Percentiles rank a stretch among this genome's conserved stretches.
Evolutionary conservation across 2,329 filamentous ascomycete species (phyloP).

Genomic region (Colletotrichum higginsianum): DNA sequence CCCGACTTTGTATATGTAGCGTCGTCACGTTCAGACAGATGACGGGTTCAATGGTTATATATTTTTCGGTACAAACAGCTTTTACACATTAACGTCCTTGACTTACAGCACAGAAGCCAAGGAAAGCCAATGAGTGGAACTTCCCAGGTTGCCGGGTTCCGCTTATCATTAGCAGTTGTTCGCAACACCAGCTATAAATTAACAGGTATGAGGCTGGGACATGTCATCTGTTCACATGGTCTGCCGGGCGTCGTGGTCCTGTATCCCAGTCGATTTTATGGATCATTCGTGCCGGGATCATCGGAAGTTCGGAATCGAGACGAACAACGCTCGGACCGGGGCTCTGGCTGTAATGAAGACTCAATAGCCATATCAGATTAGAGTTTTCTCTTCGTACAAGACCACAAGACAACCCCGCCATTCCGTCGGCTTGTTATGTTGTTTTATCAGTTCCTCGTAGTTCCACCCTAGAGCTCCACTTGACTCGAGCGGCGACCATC

Average conservation of each 20-base stretch:
- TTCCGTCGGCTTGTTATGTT: not conserved
- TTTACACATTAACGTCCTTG: not conserved
- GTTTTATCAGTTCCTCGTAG: not conserved
- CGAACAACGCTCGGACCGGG: slow-evolving; percentile 7
- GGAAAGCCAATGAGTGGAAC: not conserved
- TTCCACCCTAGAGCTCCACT: not conserved
- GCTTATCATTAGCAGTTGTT: no score
- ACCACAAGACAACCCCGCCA: not conserved
- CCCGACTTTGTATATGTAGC: not conserved
- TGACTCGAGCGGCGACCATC: not conserved
- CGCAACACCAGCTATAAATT: no score
- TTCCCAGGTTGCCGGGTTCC: no score
- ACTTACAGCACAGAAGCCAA: not conserved
- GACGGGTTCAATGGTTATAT: not conserved
- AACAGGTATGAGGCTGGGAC: no score
- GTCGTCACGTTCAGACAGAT: slow-evolving; percentile 1
- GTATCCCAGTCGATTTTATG: no score
- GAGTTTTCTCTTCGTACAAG: not conserved
- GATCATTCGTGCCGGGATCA: not conserved
- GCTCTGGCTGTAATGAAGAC: no score
- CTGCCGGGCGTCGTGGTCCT: no score
- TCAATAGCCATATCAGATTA: not conserved
- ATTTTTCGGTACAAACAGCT: not conserved
- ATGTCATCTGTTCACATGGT: no score
- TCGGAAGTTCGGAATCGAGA: not conserved